A percentile compares a stretch with the other conserved stretches of the same genome.
phyloP scores from a whole-genome alignment of 2,329 filamentous ascomycete genomes.

The Alternaria hordeiaustralica region DNA sequence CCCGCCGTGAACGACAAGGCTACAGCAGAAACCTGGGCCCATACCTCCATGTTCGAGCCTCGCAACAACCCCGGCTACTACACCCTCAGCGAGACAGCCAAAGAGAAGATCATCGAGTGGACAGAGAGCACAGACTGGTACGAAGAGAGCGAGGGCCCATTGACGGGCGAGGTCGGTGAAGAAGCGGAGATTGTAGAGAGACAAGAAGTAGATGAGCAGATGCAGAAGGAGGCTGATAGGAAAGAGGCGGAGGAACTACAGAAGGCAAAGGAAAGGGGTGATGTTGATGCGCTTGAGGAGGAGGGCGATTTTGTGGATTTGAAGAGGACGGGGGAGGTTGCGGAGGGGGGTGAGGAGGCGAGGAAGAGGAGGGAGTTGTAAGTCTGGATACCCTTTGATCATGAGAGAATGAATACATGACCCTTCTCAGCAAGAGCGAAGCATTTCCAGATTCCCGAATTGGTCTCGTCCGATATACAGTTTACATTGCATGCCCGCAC shows the following conservation, averaged over 20 bases:
- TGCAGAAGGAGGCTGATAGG: constrained; percentile 26
- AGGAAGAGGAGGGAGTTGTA: constrained; percentile 21
- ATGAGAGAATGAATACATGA: not conserved
- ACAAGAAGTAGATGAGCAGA: constrained; percentile 29
- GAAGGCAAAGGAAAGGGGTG: not conserved
- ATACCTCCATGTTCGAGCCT: constrained; percentile 80
- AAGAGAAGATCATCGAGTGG: constrained; percentile 71
- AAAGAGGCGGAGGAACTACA: constrained; percentile 8
- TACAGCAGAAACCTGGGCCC: constrained; percentile 78
- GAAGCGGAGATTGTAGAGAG: constrained; percentile 42
- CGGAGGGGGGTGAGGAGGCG: constrained; percentile 11
- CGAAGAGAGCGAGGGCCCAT: constrained; percentile 51
- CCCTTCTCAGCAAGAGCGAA: not conserved
- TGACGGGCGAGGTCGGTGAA: constrained; percentile 35
- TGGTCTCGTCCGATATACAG: not conserved
- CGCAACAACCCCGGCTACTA: constrained; percentile 76
- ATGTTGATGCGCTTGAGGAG: constrained; percentile 7
- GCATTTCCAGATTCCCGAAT: not conserved
- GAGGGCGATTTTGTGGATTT: constrained; percentile 25
- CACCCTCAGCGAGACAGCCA: constrained; percentile 69
- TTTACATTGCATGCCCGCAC: not conserved
- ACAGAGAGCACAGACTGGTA: constrained; percentile 69
- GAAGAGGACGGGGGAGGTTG: constrained; percentile 15
- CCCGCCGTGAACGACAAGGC: constrained; percentile 75
- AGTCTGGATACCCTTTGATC: not conserved